Evolutionary conservation across 1,284 basidiomycete species (phyloP).

Genomic region (Tylopilus sp.): DNA sequence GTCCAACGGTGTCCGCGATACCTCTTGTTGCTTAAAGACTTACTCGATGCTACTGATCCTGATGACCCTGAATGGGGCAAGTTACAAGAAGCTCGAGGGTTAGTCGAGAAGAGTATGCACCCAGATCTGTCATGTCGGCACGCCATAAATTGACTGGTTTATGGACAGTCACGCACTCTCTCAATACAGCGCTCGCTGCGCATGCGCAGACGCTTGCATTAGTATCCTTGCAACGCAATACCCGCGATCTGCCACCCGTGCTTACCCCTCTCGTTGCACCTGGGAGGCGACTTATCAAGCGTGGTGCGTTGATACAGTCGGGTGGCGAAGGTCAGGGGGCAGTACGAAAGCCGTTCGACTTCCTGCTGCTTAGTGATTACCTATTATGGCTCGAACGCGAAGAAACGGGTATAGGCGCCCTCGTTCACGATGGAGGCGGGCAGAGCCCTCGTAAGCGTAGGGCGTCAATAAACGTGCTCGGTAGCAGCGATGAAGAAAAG

Average conservation of each 20-base stretch:
- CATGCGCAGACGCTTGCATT: slow-evolving; percentile 71
- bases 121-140: neutral
- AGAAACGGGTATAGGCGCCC: slow-evolving; percentile 20
- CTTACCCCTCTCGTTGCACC: slow-evolving; percentile 68
- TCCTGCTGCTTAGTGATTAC: slow-evolving; percentile 78
- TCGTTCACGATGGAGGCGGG: slow-evolving; percentile 17
- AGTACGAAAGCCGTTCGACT: slow-evolving; percentile 45
- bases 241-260: slow-evolving; percentile 55
- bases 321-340: slow-evolving; percentile 25
- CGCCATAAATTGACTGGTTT: slow-evolving; percentile 1
- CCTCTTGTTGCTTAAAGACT: slow-evolving; percentile 73
- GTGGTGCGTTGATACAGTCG: slow-evolving; percentile 49
- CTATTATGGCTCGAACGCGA: slow-evolving; percentile 68
- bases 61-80: slow-evolving; percentile 61
- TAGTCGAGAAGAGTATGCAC: slow-evolving; percentile 69
- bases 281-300: slow-evolving; percentile 70
- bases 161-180: slow-evolving; percentile 61
- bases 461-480: slow-evolving; percentile 20
- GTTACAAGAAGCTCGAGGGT: slow-evolving; percentile 52
- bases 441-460: slow-evolving; percentile 22
- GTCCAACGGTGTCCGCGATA: slow-evolving; percentile 86
- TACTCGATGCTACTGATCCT: slow-evolving; percentile 59
- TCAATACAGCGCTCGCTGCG: slow-evolving; percentile 72
- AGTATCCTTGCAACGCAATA: slow-evolving; percentile 71
- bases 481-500: slow-evolving; percentile 38